Evolutionary conservation across 2,329 filamentous ascomycete genomes (phyloP).

Genomic region (Clarireedia paspali): DNA sequence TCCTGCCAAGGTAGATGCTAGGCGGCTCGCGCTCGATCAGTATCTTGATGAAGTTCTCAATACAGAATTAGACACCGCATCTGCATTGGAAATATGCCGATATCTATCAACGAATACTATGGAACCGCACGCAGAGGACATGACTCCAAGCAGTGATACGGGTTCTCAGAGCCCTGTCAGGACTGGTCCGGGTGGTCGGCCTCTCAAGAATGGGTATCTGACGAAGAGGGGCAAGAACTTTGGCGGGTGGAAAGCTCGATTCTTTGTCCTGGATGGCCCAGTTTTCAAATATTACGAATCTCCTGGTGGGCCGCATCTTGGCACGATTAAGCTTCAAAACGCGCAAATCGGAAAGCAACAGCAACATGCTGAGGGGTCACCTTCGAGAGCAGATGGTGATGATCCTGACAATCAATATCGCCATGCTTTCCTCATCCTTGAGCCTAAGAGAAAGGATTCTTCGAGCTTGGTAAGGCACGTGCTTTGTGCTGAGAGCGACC

Average conservation of each 20-base stretch:
- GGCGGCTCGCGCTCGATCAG: constrained; percentile 68
- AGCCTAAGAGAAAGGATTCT: constrained; percentile 95
- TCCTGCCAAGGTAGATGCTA: constrained; percentile 84
- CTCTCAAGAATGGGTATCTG: constrained; percentile 79
- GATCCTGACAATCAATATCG: constrained; percentile 90
- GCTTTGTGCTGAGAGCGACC: constrained; percentile 88
- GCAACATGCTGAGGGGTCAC: constrained; percentile 49
- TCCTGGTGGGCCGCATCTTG: constrained; percentile 81
- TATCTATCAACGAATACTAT: constrained; percentile 68
- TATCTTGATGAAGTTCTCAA: constrained; percentile 85
- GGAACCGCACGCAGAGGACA: constrained; percentile 54
- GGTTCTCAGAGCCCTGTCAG: constrained; percentile 34
- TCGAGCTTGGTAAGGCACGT: constrained; percentile 84
- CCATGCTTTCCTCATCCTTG: constrained; percentile 89
- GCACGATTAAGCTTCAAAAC: constrained; percentile 83
- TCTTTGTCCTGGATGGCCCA: constrained; percentile 61
- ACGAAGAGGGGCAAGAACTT: constrained; percentile 98
- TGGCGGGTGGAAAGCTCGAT: constrained; percentile 90
- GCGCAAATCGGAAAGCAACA: constrained; percentile 93
- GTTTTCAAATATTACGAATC: constrained; percentile 86
- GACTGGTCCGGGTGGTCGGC: constrained; percentile 55
- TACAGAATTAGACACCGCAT: constrained; percentile 67
- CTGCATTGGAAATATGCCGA: constrained; percentile 74
- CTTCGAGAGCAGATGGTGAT: constrained; percentile 52
- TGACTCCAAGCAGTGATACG: constrained; percentile 32